phyloP scores from a whole-genome alignment of 169 alveolate genomes.

The Plasmodium gonderi region DNA sequence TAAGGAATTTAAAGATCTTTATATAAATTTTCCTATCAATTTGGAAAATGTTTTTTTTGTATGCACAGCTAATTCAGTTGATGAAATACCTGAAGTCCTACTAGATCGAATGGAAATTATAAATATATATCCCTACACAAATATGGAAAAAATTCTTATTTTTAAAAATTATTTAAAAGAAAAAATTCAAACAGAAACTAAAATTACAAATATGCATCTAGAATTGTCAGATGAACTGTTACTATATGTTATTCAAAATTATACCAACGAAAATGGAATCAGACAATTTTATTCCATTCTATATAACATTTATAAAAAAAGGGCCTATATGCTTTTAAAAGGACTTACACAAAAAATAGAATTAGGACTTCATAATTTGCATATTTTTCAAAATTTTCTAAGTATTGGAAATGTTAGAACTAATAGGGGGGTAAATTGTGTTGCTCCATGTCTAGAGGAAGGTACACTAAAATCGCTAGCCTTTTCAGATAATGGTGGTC shows the following conservation, averaged over 20 bases:
- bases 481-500: slow-evolving; percentile 95
- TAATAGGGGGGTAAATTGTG: not conserved
- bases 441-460: not conserved
- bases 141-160: slow-evolving; percentile 91
- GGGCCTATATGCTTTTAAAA: slow-evolving; percentile 90
- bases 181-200: slow-evolving; percentile 85
- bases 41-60: slow-evolving; percentile 92
- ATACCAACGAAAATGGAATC: slow-evolving; percentile 96
- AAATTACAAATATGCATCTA: slow-evolving; percentile 78
- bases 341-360: slow-evolving; percentile 53
- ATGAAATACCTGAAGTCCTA: slow-evolving; percentile 93
- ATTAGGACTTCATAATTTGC: not conserved
- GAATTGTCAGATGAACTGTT: slow-evolving; percentile 78
- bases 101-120: slow-evolving; percentile 96
- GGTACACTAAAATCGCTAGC: slow-evolving; percentile 97
- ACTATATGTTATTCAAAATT: slow-evolving; percentile 86
- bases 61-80: slow-evolving; percentile 95
- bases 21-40: slow-evolving; percentile 89
- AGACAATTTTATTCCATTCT: slow-evolving; percentile 88
- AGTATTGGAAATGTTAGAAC: not conserved
- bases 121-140: slow-evolving; percentile 91
- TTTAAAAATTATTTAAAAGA: slow-evolving; percentile 90
- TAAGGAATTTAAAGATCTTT: slow-evolving; percentile 80
- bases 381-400: not conserved
- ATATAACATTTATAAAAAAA: slow-evolving; percentile 89